Percentiles rank a stretch among this genome's conserved stretches.
Conservation (phyloP, 805 yeast species). For the Pichia californica region DNA sequence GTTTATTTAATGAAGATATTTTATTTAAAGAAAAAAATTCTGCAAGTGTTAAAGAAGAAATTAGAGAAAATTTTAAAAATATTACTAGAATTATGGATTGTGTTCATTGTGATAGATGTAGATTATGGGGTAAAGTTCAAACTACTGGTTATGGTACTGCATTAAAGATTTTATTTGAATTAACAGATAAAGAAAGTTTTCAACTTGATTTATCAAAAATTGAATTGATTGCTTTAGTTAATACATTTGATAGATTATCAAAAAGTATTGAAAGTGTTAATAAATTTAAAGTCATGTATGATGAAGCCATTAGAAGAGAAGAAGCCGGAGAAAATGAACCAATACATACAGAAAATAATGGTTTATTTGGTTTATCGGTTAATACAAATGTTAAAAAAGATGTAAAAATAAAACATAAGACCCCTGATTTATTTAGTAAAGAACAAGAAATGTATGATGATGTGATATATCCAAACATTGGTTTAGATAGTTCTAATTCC, state of each 20-base stretch:
- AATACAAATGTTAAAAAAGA: background rate
- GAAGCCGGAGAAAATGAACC: slow-evolving; percentile 16
- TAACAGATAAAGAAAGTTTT: slow-evolving; percentile 41
- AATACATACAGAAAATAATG: background rate
- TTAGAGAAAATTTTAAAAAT: slow-evolving; percentile 77
- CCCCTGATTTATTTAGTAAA: slow-evolving; percentile 19
- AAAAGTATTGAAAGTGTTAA: slow-evolving; percentile 73
- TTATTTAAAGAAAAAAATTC: slow-evolving; percentile 40
- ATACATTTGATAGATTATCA: slow-evolving; percentile 88
- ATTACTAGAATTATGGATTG: slow-evolving; percentile 95
- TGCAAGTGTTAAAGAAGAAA: slow-evolving; percentile 71
- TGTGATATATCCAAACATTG: slow-evolving; percentile 18
- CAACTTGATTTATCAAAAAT: slow-evolving; percentile 49
- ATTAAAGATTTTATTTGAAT: slow-evolving; percentile 79
- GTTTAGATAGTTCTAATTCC: background rate
- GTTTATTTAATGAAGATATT: slow-evolving; percentile 39
- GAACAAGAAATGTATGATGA: slow-evolving; percentile 21
- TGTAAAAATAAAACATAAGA: slow-evolving; percentile 1
- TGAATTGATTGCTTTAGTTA: slow-evolving; percentile 84
- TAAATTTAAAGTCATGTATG: slow-evolving; percentile 57
- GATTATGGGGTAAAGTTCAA: slow-evolving; percentile 97
- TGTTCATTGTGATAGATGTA: slow-evolving; percentile 96
- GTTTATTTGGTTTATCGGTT: slow-evolving; percentile 1
- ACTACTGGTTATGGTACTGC: slow-evolving; percentile 98
- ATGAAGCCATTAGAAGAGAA: slow-evolving; percentile 24